Evolutionary conservation across 2,329 filamentous ascomycete species (phyloP), one percentile per base, ranked within the genome.

Genomic region (Metarhizium humberi): DNA sequence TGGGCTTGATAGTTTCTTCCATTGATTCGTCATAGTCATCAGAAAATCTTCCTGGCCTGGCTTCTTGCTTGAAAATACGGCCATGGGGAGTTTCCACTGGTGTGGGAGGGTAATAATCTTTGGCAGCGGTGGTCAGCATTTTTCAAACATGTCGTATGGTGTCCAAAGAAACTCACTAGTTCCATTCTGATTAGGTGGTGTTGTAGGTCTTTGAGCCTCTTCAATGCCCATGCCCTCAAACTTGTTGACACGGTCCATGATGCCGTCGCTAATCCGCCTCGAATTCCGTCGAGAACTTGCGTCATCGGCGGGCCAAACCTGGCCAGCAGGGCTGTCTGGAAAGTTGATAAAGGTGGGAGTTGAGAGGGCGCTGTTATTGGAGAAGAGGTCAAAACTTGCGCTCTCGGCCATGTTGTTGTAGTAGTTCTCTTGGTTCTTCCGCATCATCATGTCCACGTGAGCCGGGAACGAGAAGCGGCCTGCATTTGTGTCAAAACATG

Each of bases 71-170:
- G 48, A 67, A 63, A 46, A 72, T 62, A 51, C 73, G 71, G 58
- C 78, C 71, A 58, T 78, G 76, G 47, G 86, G 85, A 20, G 84
- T 87, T 53, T 83, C 81, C 63, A 79, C 80, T 53, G 87, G 86
- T 32, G 86, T 89, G 49, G 85, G 79, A 56, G 86, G 86, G 60
- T 82, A 81, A 62, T 82, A 85, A 60, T 74, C 84, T 85, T 56
- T 38, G 32, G 57, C 49, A 55, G 51, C 50, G 53, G 57, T 34
- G 36, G 16, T 52, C 11, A 57, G n/a, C 51, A 52, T 52, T 36
- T 45, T 45, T 57, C 34, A 55, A 25, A 25, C 25, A 25, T 30
- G 50, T 16, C 14, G 34, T 42, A 29, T 42, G 18, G 32, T 3
- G n/a, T 20, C 8, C 20, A 13, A 2, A 18, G 10, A 68, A 25